Base-by-base conservation (phyloP, 495 filamentous ascomycete species). In the Penicillium taxi region DNA sequence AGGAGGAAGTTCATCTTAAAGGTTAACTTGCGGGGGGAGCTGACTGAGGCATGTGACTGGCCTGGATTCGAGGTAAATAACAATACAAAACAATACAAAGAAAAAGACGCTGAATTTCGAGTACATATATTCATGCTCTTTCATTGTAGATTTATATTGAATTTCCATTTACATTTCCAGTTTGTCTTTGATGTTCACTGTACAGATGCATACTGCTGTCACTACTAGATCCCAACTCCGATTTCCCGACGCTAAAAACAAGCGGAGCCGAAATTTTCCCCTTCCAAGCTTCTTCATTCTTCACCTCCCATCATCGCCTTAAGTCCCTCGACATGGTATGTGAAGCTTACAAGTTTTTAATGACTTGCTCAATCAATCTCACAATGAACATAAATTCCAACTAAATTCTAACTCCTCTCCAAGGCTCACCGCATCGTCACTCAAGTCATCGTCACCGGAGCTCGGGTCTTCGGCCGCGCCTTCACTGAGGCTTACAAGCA, bases 381-480 rank as follows among this genome's bases (percentile, higher is more conserved):
- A 13, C 12, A 32, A 19, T 36, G 26, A 6, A 13, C 16, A 41
- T 19, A 25, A 30, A 25, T 38, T 28, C 33, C 40, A 35, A 42
- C 8, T 17, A 18, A 32, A 12, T 19, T 9, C n/a, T 30, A 5
- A 7, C 18, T 31, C 16, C 18, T 27, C 26, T 25, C 13, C 21
- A 34, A 98, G 91, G 91, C 91, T 55, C 88, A 98, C 69, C 83
- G 89, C 58, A 82, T 94, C 59, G 81, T 98, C 66, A 80, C 83
- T 40, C 87, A 96, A 75, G 82, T 94, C 62, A 77, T 94, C 69
- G 45, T 96, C 41, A 82, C 85, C 53, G 90, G 89, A 66, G 69
- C 78, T 41, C 85, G 91, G 50, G 90, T 96, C 48, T 73, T 98
- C 61, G 86, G 88, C 31, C 87, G 91, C 41, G 87, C 91, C 61